Base-by-base conservation (phyloP, 139 green algal species). In the Nannochloris sp. region DNA sequence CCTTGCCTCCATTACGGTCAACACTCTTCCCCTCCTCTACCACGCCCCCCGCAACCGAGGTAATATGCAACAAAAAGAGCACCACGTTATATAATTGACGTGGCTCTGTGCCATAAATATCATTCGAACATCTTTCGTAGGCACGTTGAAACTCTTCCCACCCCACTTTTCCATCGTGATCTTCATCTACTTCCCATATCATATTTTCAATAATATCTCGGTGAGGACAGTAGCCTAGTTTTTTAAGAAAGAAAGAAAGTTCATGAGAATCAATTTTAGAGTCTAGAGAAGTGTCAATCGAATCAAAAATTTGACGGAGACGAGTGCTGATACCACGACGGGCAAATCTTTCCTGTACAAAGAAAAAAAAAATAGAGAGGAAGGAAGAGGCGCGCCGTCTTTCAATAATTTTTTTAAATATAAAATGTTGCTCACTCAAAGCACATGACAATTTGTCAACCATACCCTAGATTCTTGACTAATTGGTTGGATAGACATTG, bases 181-280 rank as follows among this genome's bases (percentile, higher is more conserved):
- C 92, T 71, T 97, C 91, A 59, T 97, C 92, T n/a, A 95, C 90
- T 68, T 97, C 92, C 92, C 92, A 97, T 54, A 97, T 95, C 78
- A 97, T 95, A 77, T 96, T 88, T 54, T 95, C 85, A 19, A 95
- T 77, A 34, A 96, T 91, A 3, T 76, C 69, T 32, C 86, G 80
- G 53, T 85, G 90, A 3, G 79, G 75, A 33, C 86, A 88, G 69
- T 96, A 87, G 3, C 82, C 79, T 13, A 93, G 64, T 2, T 71
- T 60, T 1, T 71, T 39, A 46, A 97, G 94, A 12, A 93, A 65
- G 24, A 76, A 24, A 3, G 65, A 76, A 0, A 97, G 74, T 72
- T 96, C 90, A 3, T 93, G 81, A 4, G 79, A 65, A 46, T 95
- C 88, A n/a, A 97, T 87, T 31, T 85, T 85, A 3, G 79, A 80